These are phyloP conservation scores for Sporothrix euskadiensis DNA, from an alignment of 2,329 filamentous ascomycete species.

Conservation along the genomic window DNA sequence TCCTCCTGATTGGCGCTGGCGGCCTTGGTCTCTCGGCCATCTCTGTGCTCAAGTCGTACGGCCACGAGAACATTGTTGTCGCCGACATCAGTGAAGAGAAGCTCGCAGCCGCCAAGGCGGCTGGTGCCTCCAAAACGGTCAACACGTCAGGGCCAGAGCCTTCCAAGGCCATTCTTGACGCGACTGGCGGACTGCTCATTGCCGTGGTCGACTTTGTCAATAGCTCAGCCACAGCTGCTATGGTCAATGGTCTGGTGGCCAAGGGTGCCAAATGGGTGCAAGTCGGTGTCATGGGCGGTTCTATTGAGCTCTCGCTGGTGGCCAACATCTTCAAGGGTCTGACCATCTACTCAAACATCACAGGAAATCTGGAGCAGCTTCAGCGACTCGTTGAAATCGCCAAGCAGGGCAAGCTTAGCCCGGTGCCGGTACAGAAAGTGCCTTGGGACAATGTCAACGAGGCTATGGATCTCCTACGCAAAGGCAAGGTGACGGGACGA, in stretches of 20 bases:
- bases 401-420: slow-evolving; percentile 13
- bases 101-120: slow-evolving; percentile 19
- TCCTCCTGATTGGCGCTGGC: slow-evolving; percentile 26
- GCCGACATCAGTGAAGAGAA: slow-evolving; percentile 27
- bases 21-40: slow-evolving; percentile 27
- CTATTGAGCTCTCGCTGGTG: slow-evolving; percentile 24
- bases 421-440: slow-evolving; percentile 25
- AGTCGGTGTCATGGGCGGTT: slow-evolving; percentile 29
- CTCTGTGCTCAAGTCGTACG: slow-evolving; percentile 22
- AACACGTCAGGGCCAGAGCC: slow-evolving; percentile 27
- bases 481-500: slow-evolving; percentile 22
- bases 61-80: slow-evolving; percentile 21
- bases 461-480: slow-evolving; percentile 24
- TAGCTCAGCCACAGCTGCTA: slow-evolving; percentile 22
- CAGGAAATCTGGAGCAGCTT: slow-evolving; percentile 25
- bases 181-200: slow-evolving; percentile 27
- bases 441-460: slow-evolving; percentile 25
- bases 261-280: slow-evolving; percentile 29
- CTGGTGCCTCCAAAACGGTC: slow-evolving; percentile 34
- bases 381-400: slow-evolving; percentile 16
- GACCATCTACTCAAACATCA: slow-evolving; percentile 27
- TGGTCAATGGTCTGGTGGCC: slow-evolving; percentile 25
- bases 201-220: slow-evolving; percentile 31
- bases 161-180: slow-evolving; percentile 31
- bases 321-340: slow-evolving; percentile 27